Evolutionary conservation across 202 grass and related monocot species (phyloP).

Genomic region (Saccharum hybrid): DNA sequence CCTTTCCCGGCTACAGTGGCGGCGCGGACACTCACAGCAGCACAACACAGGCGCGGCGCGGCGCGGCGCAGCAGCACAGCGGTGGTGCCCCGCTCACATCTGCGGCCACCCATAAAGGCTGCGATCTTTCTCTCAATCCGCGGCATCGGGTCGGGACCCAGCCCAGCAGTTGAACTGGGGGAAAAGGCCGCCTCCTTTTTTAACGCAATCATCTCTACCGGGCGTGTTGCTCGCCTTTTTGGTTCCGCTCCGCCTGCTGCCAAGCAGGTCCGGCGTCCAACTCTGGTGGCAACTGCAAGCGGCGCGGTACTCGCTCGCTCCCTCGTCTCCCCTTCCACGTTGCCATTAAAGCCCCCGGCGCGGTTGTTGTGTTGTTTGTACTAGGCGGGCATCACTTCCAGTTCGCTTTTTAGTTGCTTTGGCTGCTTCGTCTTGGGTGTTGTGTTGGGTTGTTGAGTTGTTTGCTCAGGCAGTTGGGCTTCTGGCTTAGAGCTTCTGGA

Average conservation of each 20-base stretch:
- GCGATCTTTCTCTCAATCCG: conserved; percentile 55
- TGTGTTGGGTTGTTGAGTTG: conserved; percentile 32
- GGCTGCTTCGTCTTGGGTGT: conserved; percentile 35
- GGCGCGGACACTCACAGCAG: conserved; percentile 45
- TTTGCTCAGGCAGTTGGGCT: conserved; percentile 17
- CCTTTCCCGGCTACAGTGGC: conserved; percentile 49
- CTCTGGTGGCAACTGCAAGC: conserved; percentile 51
- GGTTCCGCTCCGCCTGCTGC: conserved; percentile 34
- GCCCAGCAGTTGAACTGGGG: not conserved
- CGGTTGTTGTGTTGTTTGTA: conserved; percentile 59
- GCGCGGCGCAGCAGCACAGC: not conserved
- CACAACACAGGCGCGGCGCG: conserved; percentile 21
- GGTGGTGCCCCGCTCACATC: conserved; percentile 23
- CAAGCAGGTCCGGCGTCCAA: conserved; percentile 47
- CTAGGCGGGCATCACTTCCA: conserved; percentile 40
- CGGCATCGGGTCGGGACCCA: conserved; percentile 45
- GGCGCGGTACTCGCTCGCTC: conserved; percentile 36
- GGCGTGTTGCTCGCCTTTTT: conserved; percentile 45
- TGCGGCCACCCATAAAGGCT: conserved; percentile 47
- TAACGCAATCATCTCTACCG: conserved; percentile 48
- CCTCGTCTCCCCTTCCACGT: conserved; percentile 27
- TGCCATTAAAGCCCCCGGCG: conserved; percentile 50
- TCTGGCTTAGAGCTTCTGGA: conserved; percentile 36
- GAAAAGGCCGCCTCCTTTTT: conserved; percentile 47
- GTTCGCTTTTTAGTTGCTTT: conserved; percentile 33